phyloP scores from a whole-genome alignment of 2,329 filamentous ascomycete species.

The Dothistroma septosporum region DNA sequence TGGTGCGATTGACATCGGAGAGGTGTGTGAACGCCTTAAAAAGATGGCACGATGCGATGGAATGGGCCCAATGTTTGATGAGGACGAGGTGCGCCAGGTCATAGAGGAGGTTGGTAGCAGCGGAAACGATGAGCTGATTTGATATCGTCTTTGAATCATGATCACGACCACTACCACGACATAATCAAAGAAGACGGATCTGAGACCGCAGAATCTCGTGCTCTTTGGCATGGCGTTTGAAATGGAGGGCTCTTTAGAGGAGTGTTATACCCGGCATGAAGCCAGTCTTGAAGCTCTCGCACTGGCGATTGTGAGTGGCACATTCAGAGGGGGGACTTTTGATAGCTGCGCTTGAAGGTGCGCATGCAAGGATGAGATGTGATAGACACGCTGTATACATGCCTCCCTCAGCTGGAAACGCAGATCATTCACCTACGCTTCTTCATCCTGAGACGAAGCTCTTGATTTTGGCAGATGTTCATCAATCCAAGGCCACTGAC shows the following conservation, averaged over 20 bases:
- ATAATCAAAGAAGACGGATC: neutral
- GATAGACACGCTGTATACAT: constrained; percentile 5
- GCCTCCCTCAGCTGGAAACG: too few relatives aligned
- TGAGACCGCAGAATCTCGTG: neutral
- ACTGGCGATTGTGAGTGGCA: constrained; percentile 2
- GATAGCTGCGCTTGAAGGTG: neutral
- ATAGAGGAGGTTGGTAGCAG: constrained; percentile 75
- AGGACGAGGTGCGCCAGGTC: constrained; percentile 65
- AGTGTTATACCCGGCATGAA: constrained; percentile 15
- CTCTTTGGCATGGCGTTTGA: neutral
- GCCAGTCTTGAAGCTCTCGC: constrained; percentile 3
- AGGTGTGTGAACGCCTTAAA: constrained; percentile 76
- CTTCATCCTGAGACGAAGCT: neutral
- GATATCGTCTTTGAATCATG: neutral
- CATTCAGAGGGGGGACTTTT: constrained; percentile 1
- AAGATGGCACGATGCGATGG: constrained; percentile 75
- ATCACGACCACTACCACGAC: neutral
- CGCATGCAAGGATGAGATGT: neutral
- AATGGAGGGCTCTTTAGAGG: constrained; percentile 1
- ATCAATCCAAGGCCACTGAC: neutral
- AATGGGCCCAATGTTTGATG: constrained; percentile 79
- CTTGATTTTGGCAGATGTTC: neutral
- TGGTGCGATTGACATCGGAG: constrained; percentile 74
- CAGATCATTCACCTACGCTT: neutral
- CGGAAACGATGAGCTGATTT: constrained; percentile 68